A percentile compares a stretch with the other conserved stretches of the same genome.
phyloP scores from a whole-genome alignment of 495 filamentous ascomycete genomes.

The Penicillium daleae region DNA sequence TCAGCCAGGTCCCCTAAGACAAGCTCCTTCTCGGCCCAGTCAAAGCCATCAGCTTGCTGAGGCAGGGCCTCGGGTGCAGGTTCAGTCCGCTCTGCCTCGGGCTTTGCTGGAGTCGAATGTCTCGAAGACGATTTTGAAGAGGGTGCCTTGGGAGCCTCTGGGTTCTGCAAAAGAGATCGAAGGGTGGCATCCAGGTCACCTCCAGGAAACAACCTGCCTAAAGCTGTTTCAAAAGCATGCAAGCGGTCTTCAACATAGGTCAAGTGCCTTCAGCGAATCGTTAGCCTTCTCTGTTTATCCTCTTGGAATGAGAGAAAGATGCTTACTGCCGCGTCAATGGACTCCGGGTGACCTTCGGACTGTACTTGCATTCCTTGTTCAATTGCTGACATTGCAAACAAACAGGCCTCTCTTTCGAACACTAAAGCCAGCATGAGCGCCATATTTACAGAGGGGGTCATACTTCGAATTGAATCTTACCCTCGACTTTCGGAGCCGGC shows the following conservation, averaged over 20 bases:
- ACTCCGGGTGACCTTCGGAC: conserved; percentile 51
- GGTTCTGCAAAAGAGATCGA: conserved; percentile 48
- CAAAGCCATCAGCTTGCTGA: conserved; percentile 55
- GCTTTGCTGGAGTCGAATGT: conserved; percentile 44
- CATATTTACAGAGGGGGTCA: background rate
- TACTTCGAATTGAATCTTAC: conserved; percentile 27
- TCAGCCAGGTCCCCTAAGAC: conserved; percentile 51
- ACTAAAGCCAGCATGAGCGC: conserved; percentile 33
- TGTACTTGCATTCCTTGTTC: conserved; percentile 53
- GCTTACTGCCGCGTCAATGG: conserved; percentile 53
- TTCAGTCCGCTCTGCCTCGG: conserved; percentile 43
- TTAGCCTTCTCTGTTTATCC: conserved; percentile 14
- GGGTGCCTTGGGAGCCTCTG: conserved; percentile 38
- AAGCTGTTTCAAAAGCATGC: conserved; percentile 48
- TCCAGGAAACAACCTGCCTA: conserved; percentile 48
- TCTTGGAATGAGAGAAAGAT: background rate
- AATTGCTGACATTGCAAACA: conserved; percentile 51
- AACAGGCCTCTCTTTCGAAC: conserved; percentile 52
- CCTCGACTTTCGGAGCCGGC: conserved; percentile 53
- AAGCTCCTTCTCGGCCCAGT: conserved; percentile 54
- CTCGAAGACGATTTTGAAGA: conserved; percentile 46
- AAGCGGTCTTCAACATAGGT: conserved; percentile 56
- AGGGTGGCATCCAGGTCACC: conserved; percentile 53
- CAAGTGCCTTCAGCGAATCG: conserved; percentile 41
- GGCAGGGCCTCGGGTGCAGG: conserved; percentile 50